phyloP scores from a whole-genome alignment of 768 basidiomycete genomes.

The Hemileccinum rubropunctum region DNA sequence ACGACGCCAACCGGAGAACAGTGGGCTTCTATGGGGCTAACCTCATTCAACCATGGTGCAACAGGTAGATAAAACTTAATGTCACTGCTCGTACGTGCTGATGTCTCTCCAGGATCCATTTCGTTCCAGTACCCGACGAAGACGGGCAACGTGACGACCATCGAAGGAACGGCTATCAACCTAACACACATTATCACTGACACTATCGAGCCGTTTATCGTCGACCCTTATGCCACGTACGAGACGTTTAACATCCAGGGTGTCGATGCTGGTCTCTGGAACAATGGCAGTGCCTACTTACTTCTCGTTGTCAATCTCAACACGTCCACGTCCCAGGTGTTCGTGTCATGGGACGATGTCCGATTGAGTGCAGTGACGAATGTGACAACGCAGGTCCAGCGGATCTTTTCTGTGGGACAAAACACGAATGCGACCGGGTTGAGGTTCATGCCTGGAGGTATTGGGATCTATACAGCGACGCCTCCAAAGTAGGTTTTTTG shows the following conservation, averaged over 20 bases:
- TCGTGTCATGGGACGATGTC: no score
- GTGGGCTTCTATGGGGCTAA: slow-evolving; percentile 25
- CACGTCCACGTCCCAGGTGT: no score
- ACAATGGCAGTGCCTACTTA: slow-evolving; percentile 21
- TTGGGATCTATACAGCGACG: slow-evolving; percentile 24
- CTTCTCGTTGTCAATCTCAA: neutral
- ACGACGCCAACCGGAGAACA: slow-evolving; percentile 27
- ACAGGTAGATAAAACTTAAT: slow-evolving; percentile 12
- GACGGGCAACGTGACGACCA: slow-evolving; percentile 18
- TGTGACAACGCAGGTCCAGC: slow-evolving; percentile 10
- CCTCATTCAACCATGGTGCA: slow-evolving; percentile 27
- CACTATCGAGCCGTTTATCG: slow-evolving; percentile 22
- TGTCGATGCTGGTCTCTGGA: slow-evolving; percentile 26
- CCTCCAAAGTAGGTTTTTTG: neutral
- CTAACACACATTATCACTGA: slow-evolving; percentile 2
- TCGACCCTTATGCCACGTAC: slow-evolving; percentile 3
- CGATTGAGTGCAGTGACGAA: no score
- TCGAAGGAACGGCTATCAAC: slow-evolving; percentile 17
- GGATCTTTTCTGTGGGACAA: slow-evolving; percentile 9
- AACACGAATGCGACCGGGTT: slow-evolving; percentile 21
- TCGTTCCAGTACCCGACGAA: slow-evolving; percentile 29
- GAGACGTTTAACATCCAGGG: slow-evolving; percentile 8
- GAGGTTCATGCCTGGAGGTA: slow-evolving; percentile 10
- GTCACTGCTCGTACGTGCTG: neutral
- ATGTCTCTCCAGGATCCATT: slow-evolving; percentile 23